Base-by-base conservation (phyloP, 108 stramenopile species). In the Poteriospumella lacustris region DNA sequence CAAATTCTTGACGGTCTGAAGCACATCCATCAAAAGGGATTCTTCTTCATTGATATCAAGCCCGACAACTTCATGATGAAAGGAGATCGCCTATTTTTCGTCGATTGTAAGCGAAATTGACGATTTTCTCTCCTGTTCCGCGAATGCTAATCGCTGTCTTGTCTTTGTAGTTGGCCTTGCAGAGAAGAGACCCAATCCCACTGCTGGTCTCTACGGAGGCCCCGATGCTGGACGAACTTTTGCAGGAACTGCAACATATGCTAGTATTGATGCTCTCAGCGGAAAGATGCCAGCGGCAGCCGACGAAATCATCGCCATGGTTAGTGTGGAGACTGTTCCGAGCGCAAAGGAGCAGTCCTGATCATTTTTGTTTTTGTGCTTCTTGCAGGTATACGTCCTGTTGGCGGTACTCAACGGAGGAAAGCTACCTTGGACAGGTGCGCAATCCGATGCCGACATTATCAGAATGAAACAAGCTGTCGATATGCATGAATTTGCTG, bases 41-140 rank as follows among this genome's bases (percentile, higher is more conserved):
- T 29, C 47, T 19, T 73, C n/a, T 73, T 73, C 47, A 24, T 73
- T 31, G 70, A 73, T 56, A 42, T 56, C 36, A 73, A 73, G 31
- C 70, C 70, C 9, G 70, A 73, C 28, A 73, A 73, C 41, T 73
- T 73, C 70, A 73, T 73, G 70, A 9, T 73, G 12, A 64, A 64
- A 24, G 60, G 60, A 64, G 3, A 64, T 12, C 28, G 3, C 5
- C 12, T 64, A 24, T 64, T 34, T 64, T 3, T 64, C 3, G 60
- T 64, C 33, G 60, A 64, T 33, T 64, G 60, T 64, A 64, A 64
- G 60, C 24, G 36, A 5, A 5, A 12, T 24, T 5, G 28, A 3
- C 5, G 24, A 26, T 64, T 5, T 24, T 19, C 31, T 5, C 36
- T 64, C 3, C 15, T 31, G 28, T 3, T 12, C 5, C 60, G 28